A percentile compares a stretch with the other conserved stretches of the same genome.
Conservation (phyloP, 192 early-diverging fungal genomes). For the Coemansia sp. region DNA sequence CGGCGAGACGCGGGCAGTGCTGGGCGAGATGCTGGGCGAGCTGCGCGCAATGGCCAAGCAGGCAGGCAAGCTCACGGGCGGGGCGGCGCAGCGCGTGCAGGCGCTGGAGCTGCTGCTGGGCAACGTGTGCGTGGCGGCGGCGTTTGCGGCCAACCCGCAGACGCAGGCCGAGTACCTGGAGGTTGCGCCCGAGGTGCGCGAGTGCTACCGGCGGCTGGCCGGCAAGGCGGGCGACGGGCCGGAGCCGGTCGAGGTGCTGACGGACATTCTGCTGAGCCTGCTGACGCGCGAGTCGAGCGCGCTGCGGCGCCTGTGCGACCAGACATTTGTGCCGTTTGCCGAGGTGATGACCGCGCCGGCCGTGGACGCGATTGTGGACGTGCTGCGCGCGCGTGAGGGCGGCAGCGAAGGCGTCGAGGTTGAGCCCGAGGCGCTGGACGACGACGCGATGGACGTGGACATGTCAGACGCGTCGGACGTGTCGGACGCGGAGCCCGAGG, state of each 20-base stretch:
- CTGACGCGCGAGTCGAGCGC: constrained; percentile 77
- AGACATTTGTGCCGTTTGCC: constrained; percentile 82
- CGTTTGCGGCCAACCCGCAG: constrained; percentile 58
- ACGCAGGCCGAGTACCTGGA: constrained; percentile 56
- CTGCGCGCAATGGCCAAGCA: constrained; percentile 10
- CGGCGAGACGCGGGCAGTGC: constrained; percentile 5
- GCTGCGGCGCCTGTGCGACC: constrained; percentile 69
- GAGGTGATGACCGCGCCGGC: constrained; percentile 68
- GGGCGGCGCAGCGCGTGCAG: constrained; percentile 24
- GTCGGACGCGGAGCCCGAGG: constrained; percentile 51
- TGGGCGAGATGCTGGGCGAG: constrained; percentile 9
- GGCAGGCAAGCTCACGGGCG: neutral
- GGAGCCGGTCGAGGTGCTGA: constrained; percentile 82
- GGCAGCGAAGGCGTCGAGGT: constrained; percentile 54
- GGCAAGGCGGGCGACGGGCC: constrained; percentile 53
- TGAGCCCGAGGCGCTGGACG: constrained; percentile 46
- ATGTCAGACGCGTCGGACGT: constrained; percentile 50
- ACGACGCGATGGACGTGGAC: constrained; percentile 52
- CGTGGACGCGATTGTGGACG: constrained; percentile 71
- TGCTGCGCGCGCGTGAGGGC: constrained; percentile 60
- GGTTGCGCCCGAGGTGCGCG: constrained; percentile 64
- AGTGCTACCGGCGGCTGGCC: constrained; percentile 58
- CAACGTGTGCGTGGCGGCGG: constrained; percentile 24
- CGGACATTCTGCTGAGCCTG: constrained; percentile 87
- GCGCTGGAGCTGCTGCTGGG: constrained; percentile 35